phyloP scores from a whole-genome alignment of 495 filamentous ascomycete genomes.

The Gamarada debralockiae region DNA sequence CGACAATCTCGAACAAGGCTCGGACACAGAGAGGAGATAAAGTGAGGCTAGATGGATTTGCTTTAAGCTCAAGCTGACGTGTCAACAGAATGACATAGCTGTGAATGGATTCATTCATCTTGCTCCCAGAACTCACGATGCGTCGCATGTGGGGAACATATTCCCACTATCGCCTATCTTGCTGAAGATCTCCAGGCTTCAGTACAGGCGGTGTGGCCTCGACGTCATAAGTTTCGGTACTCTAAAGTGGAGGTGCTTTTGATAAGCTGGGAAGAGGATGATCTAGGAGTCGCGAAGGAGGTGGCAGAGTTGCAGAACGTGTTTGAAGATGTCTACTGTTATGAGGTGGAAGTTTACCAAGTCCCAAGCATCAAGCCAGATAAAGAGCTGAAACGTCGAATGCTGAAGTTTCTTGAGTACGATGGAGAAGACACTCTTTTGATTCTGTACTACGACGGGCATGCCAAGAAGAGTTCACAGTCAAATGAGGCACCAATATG shows the following conservation, averaged over 20 bases:
- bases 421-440: constrained; percentile 20
- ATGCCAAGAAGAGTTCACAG: constrained; percentile 15
- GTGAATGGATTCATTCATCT: neutral
- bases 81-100: neutral
- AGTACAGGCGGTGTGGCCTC: neutral
- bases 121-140: neutral
- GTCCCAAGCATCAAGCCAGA: constrained; percentile 1
- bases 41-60: too few species aligned
- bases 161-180: too few species aligned
- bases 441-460: constrained; percentile 27
- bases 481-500: constrained; percentile 17
- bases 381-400: neutral
- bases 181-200: neutral
- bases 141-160: neutral
- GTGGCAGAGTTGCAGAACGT: neutral
- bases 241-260: neutral
- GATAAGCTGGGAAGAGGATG: neutral
- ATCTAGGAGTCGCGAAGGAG: neutral
- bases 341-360: neutral
- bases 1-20: too few species aligned
- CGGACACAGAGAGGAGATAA: too few species aligned
- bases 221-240: neutral
- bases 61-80: too few species aligned
- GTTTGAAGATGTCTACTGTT: neutral
- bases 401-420: neutral